Percentiles rank a stretch among this genome's conserved stretches.
Evolutionary conservation across 2,329 filamentous ascomycete genomes (phyloP).

Genomic region (Aspergillus japonicus): DNA sequence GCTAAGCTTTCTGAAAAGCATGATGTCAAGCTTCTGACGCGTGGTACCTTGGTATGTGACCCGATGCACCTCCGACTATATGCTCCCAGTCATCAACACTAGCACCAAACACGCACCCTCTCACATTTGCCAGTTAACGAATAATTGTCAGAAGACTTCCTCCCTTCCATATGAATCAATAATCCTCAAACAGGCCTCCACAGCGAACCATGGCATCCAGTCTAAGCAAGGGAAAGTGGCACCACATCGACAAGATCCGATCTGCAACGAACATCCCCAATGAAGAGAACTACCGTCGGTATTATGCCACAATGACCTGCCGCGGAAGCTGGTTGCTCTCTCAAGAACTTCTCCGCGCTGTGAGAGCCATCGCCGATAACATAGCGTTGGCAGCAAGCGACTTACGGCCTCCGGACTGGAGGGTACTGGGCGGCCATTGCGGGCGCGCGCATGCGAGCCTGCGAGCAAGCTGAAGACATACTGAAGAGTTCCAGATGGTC

Average conservation of each 20-base stretch:
- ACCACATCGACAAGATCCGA: no score
- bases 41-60: background rate
- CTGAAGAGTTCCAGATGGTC: background rate
- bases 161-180: background rate
- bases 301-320: slow-evolving; percentile 1
- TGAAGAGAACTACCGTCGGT: background rate
- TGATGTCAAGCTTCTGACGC: slow-evolving; percentile 1
- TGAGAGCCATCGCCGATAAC: background rate
- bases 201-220: background rate
- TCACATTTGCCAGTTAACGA: no score
- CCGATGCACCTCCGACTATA: no score
- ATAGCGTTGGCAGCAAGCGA: background rate
- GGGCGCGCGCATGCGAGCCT: background rate
- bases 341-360: background rate
- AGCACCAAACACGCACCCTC: no score
- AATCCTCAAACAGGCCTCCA: background rate
- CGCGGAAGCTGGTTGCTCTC: background rate
- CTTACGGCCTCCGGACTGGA: background rate
- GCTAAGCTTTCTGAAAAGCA: background rate
- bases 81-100: no score
- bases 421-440: background rate
- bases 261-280: no score
- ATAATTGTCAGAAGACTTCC: background rate
- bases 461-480: background rate
- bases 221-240: background rate